Evolutionary conservation across 306 rosid genomes (phyloP), one percentile per base, ranked within the genome.

Genomic region (Vigna radiata): DNA sequence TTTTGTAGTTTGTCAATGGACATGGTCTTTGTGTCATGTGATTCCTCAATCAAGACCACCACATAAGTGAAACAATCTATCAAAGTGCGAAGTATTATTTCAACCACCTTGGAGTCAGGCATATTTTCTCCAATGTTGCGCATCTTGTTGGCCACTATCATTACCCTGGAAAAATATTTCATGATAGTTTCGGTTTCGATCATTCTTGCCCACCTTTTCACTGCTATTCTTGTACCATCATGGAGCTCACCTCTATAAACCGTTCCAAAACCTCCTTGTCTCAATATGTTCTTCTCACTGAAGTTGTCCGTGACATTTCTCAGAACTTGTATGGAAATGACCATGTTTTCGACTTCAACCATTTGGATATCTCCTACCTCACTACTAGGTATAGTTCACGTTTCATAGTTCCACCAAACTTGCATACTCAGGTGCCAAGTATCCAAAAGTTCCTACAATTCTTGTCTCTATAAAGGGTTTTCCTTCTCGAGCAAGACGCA

Each of bases 401-500:
- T 69, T 73, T 91, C 98, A 71, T 21, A 21, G 23, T 1, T 1
- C 23, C 23, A 21, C 23, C 23, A 73, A n/a, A n/a, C n/a, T n/a
- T n/a, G n/a, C n/a, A n/a, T n/a, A n/a, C n/a, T n/a, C n/a, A n/a
- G n/a, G n/a, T n/a, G n/a, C n/a, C n/a, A n/a, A n/a, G n/a, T n/a
- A n/a, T n/a, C n/a, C n/a, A n/a, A n/a, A n/a, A n/a, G n/a, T n/a
- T n/a, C n/a, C n/a, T n/a, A n/a, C n/a, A n/a, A n/a, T n/a, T n/a
- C n/a, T n/a, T n/a, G n/a, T n/a, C n/a, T n/a, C 98, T 71, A 93
- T 87, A 0, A 96, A 93, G 25, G 83, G 93, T 85, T 93, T 93
- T 53, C 98, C 98, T 79, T 93, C 97, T 4, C 96, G 98, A 23
- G 98, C 97, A 76, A 93, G 91, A n/a, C 97, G 92, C 43, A 91